Conservation (phyloP, 148 eudicot genomes). For the Arctostaphylos glauca region DNA sequence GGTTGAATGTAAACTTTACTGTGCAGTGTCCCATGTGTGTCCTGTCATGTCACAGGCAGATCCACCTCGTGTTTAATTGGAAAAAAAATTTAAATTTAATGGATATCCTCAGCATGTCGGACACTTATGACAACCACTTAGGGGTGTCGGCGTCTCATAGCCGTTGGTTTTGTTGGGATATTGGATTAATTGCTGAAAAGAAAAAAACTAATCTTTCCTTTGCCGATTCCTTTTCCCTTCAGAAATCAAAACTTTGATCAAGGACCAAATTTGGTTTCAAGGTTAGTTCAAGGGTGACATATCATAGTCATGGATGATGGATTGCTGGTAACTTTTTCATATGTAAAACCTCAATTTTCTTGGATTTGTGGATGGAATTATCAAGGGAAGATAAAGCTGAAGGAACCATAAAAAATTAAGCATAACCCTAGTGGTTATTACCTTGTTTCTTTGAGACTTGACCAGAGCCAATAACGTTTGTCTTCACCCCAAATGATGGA, state of each 20-base stretch:
- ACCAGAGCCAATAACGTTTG: constrained; percentile 53
- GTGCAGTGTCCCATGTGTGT: not conserved
- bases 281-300: not conserved
- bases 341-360: not conserved
- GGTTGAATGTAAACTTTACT: not conserved
- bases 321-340: not conserved
- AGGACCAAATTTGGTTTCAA: not conserved
- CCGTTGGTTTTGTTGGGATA: not conserved
- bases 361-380: not conserved
- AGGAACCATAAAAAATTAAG: not conserved
- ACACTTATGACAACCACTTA: not conserved
- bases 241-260: not conserved
- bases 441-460: constrained; percentile 43
- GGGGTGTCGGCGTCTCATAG: not conserved
- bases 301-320: not conserved
- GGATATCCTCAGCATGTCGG: not conserved
- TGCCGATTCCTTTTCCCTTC: not conserved
- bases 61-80: not conserved
- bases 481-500: constrained; percentile 55
- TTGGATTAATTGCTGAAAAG: not conserved
- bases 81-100: not conserved
- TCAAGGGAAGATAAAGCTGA: not conserved
- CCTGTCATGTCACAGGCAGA: not conserved
- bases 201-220: not conserved
- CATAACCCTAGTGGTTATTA: constrained; percentile 4